These are phyloP conservation scores for Penicillium corylophilum DNA, from an alignment of 2,329 filamentous ascomycete genomes.

Conservation along the genomic window DNA sequence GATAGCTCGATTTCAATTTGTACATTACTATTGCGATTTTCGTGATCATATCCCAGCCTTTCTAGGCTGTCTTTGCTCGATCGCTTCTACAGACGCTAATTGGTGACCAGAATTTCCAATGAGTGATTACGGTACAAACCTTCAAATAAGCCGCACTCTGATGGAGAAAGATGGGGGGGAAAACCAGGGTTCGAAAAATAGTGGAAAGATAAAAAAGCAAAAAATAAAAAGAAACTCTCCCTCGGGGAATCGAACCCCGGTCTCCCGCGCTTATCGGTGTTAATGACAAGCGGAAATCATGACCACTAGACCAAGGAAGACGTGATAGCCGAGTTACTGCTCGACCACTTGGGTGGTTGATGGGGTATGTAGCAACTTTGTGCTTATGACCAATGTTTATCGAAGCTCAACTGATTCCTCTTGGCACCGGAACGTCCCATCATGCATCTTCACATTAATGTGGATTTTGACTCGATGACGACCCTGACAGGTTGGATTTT, in stretches of 20 bases:
- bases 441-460: not conserved
- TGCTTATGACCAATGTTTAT: not conserved
- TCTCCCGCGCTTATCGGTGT: conserved; percentile 35
- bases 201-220: not conserved
- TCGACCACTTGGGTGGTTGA: conserved; percentile 28
- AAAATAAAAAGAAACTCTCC: conserved; percentile 32
- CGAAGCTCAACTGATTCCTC: no score
- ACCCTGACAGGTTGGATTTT: not conserved
- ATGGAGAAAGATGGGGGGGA: no score
- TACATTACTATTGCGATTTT: not conserved
- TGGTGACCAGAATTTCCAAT: no score
- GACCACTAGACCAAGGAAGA: conserved; percentile 41
- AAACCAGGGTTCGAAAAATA: no score
- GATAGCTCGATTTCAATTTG: not conserved
- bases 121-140: no score
- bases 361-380: not conserved
- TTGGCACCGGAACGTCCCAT: no score
- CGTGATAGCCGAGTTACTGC: conserved; percentile 22
- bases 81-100: not conserved
- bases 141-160: no score
- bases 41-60: no score
- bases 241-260: conserved; percentile 41
- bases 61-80: no score
- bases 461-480: not conserved
- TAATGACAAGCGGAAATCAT: conserved; percentile 43